Percentiles rank a stretch among this genome's conserved stretches.
These are phyloP conservation scores for Phialocephala sp. DNA, from an alignment of 2,329 filamentous ascomycete genomes.

Conservation along the genomic window DNA sequence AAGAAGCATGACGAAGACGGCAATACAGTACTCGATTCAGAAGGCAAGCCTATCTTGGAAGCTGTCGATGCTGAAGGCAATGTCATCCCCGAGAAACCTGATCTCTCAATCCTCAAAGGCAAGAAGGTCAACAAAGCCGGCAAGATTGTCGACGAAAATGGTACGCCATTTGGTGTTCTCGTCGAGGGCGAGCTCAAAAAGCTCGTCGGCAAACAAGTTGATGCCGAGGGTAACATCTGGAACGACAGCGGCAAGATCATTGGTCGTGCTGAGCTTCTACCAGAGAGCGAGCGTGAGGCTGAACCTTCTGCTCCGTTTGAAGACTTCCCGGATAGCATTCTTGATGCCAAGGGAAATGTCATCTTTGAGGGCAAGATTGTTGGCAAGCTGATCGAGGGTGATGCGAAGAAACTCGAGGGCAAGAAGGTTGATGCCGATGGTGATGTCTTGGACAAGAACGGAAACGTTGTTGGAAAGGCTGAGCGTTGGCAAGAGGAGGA, in stretches of 20 bases:
- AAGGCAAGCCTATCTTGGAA: constrained; percentile 19
- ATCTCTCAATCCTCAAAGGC: constrained; percentile 51
- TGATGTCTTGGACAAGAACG: constrained; percentile 79
- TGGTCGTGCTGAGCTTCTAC: constrained; percentile 69
- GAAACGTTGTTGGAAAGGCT: constrained; percentile 53
- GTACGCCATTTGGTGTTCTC: constrained; percentile 63
- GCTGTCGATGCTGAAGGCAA: constrained; percentile 11
- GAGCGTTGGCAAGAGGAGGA: constrained; percentile 45
- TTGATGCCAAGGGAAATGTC: constrained; percentile 59
- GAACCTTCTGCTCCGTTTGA: constrained; percentile 58
- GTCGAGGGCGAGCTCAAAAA: constrained; percentile 69
- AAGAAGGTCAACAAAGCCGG: constrained; percentile 62
- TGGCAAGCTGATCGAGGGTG: constrained; percentile 67
- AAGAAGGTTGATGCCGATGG: constrained; percentile 81
- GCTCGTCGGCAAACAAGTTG: constrained; percentile 66
- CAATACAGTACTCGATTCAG: constrained; percentile 7
- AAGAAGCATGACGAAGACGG: constrained; percentile 9
- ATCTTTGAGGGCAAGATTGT: constrained; percentile 56
- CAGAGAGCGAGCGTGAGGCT: constrained; percentile 57
- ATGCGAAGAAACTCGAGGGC: constrained; percentile 66
- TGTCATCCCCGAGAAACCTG: constrained; percentile 16
- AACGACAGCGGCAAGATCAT: constrained; percentile 72
- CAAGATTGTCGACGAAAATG: constrained; percentile 57
- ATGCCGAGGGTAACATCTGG: constrained; percentile 74
- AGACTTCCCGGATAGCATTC: constrained; percentile 59